A percentile compares a stretch with the other conserved stretches of the same genome.
Conservation (phyloP, 2,329 filamentous ascomycete species). For the Fusarium citri region DNA sequence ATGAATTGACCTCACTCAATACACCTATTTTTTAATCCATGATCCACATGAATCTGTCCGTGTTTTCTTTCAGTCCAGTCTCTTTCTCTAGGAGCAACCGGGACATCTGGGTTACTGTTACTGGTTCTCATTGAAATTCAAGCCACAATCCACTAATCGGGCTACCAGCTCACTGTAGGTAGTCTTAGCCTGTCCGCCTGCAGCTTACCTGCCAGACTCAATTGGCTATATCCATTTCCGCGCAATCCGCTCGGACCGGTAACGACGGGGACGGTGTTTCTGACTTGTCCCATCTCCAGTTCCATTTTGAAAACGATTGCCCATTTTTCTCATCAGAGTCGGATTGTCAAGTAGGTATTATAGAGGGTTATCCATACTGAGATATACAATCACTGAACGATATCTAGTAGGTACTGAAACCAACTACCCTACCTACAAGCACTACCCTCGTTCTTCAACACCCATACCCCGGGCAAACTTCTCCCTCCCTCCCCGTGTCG, state of each 20-base stretch:
- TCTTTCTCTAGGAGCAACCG: background rate
- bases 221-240: constrained; percentile 3
- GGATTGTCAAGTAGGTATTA: background rate
- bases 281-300: background rate
- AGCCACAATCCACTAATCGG: constrained; percentile 7
- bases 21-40: background rate
- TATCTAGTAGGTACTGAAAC: background rate
- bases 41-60: background rate
- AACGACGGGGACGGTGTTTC: constrained; percentile 4
- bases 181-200: background rate
- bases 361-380: background rate
- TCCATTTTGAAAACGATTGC: background rate
- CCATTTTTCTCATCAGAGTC: background rate
- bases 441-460: background rate
- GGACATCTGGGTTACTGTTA: background rate
- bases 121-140: background rate
- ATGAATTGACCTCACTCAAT: background rate
- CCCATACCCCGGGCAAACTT: background rate
- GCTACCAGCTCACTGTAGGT: background rate
- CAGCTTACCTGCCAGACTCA: constrained; percentile 6
- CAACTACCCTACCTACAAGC: background rate
- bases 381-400: background rate
- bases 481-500: constrained; percentile 19
- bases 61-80: background rate
- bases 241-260: constrained; percentile 1